phyloP scores from a whole-genome alignment of 768 basidiomycete species.

The Hericium alpestre region DNA sequence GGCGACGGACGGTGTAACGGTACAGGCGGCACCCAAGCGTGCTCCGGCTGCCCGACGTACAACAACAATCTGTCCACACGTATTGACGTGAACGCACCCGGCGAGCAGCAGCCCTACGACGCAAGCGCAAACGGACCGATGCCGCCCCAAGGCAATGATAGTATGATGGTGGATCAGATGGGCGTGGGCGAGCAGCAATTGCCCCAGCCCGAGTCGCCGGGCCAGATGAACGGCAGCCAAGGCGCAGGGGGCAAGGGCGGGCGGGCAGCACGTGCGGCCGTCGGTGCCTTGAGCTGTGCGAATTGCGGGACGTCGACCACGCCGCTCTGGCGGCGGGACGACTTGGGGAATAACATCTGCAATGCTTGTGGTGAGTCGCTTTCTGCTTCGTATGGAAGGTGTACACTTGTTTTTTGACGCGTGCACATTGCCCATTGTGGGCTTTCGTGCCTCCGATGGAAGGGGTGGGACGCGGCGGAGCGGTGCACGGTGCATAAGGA shows the following conservation, averaged over 20 bases:
- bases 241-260: constrained; percentile 6
- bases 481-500: background rate
- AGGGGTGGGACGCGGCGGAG: background rate
- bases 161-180: too few relatives aligned
- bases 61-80: constrained; percentile 64
- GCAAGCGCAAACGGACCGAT: constrained; percentile 17
- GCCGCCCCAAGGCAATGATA: background rate
- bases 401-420: background rate
- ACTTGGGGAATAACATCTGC: constrained; percentile 87
- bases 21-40: constrained; percentile 86
- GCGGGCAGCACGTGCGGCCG: constrained; percentile 22
- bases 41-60: constrained; percentile 92
- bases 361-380: constrained; percentile 82
- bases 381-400: constrained; percentile 9
- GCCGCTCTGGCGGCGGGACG: constrained; percentile 82
- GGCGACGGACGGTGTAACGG: constrained; percentile 98
- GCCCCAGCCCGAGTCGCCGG: constrained; percentile 3
- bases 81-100: constrained; percentile 25
- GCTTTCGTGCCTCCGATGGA: background rate
- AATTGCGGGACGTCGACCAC: constrained; percentile 87
- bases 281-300: constrained; percentile 75
- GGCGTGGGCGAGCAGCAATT: constrained; percentile 9
- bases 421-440: background rate
- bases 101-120: constrained; percentile 11
- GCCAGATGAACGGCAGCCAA: constrained; percentile 4